Evolutionary conservation across 768 basidiomycete species (phyloP).

Genomic region (Mycena venus): DNA sequence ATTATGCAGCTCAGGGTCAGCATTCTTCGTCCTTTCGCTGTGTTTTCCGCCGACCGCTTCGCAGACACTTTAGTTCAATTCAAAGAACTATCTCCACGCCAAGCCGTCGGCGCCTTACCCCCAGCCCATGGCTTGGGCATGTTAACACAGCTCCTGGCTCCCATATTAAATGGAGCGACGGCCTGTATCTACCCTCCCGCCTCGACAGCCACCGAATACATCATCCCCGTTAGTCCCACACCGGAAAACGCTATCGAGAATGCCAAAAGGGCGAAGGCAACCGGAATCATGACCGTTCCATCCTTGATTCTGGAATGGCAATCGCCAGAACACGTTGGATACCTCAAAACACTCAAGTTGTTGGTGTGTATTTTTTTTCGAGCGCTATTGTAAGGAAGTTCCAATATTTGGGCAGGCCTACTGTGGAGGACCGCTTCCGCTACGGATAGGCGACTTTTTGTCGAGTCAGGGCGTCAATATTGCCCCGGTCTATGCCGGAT

Average conservation of each 20-base stretch:
- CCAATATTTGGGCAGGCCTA: slow-evolving; percentile 39
- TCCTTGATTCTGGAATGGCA: slow-evolving; percentile 56
- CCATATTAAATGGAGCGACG: slow-evolving; percentile 41
- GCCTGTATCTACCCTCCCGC: slow-evolving; percentile 50
- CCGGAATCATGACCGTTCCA: slow-evolving; percentile 52
- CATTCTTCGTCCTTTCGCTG: neutral
- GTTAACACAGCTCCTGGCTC: slow-evolving; percentile 43
- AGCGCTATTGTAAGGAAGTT: neutral
- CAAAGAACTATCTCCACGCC: neutral
- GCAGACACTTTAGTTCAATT: neutral
- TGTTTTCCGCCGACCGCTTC: neutral
- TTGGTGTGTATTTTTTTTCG: slow-evolving; percentile 36
- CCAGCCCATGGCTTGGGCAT: slow-evolving; percentile 55
- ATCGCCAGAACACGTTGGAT: slow-evolving; percentile 41
- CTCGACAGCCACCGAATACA: slow-evolving; percentile 29
- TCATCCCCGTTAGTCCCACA: slow-evolving; percentile 52
- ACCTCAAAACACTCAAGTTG: slow-evolving; percentile 40
- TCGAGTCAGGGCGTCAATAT: slow-evolving; percentile 50
- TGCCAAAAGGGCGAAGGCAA: too few relatives aligned
- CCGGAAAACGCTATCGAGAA: too few relatives aligned
- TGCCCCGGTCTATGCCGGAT: slow-evolving; percentile 49
- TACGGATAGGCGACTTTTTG: slow-evolving; percentile 50
- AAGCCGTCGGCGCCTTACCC: slow-evolving; percentile 43
- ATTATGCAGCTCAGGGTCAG: slow-evolving; percentile 1
- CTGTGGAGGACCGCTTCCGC: slow-evolving; percentile 52